phyloP scores from a whole-genome alignment of 2,329 filamentous ascomycete genomes.

The Paraphoma chrysanthemicola region DNA sequence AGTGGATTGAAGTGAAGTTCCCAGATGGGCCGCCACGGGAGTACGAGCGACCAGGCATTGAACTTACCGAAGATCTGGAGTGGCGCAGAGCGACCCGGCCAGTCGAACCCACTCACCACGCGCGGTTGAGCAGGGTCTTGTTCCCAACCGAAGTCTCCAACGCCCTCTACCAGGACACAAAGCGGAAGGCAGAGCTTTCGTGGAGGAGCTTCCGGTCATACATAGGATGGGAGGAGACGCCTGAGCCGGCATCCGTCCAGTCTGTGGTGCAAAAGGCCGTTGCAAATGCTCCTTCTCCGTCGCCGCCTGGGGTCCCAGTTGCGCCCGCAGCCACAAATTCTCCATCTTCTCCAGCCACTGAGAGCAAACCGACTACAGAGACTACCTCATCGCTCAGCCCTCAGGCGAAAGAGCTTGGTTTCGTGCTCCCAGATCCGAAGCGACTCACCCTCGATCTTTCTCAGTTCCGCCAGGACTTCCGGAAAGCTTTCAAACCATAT shows the following conservation, averaged over 20 bases:
- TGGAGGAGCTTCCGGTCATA: conserved; percentile 35
- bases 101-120: conserved; percentile 45
- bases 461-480: conserved; percentile 31
- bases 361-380: conserved; percentile 19
- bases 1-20: conserved; percentile 58
- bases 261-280: conserved; percentile 15
- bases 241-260: conserved; percentile 17
- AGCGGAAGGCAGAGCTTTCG: conserved; percentile 18
- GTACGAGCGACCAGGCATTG: conserved; percentile 54
- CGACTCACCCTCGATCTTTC: conserved; percentile 35
- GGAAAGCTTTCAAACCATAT: conserved; percentile 24
- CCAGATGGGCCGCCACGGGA: conserved; percentile 58
- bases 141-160: conserved; percentile 27
- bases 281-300: conserved; percentile 11
- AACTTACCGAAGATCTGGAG: conserved; percentile 49
- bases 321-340: conserved; percentile 11
- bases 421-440: conserved; percentile 34
- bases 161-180: conserved; percentile 33
- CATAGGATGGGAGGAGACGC: conserved; percentile 31
- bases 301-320: conserved; percentile 1
- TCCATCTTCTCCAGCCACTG: conserved; percentile 16
- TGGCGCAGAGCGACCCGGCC: conserved; percentile 38
- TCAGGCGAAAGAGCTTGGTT: conserved; percentile 24
- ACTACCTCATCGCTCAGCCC: conserved; percentile 15
- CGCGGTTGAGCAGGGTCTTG: conserved; percentile 38